Conservation (phyloP, 1,284 basidiomycete genomes). For the Puccinia novopanici region DNA sequence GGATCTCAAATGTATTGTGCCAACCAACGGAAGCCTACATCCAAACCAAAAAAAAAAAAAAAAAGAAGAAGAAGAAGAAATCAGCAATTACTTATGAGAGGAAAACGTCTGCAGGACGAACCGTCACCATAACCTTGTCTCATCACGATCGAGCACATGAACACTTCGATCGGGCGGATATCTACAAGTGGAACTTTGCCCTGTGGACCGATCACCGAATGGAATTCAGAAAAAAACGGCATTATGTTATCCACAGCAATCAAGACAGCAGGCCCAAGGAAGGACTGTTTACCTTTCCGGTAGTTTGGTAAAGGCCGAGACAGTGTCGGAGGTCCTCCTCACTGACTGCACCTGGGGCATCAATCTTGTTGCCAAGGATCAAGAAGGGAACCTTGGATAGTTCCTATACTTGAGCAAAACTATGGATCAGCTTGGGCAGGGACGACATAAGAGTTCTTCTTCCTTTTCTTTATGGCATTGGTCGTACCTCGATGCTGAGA, state of each 20-base stretch:
- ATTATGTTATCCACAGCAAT: not conserved
- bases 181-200: constrained; percentile 95
- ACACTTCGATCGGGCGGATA: constrained; percentile 97
- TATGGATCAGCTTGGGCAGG: not conserved
- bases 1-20: constrained; percentile 80
- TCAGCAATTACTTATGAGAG: not conserved
- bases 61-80: too few species aligned
- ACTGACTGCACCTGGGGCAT: constrained; percentile 92
- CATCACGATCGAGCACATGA: constrained; percentile 99
- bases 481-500: constrained; percentile 73
- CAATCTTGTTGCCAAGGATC: constrained; percentile 99
- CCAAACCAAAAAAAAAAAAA: not conserved
- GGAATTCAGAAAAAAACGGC: not conserved
- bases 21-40: constrained; percentile 79
- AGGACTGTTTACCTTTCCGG: constrained; percentile 84
- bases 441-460: too few species aligned
- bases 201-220: constrained; percentile 61
- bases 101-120: constrained; percentile 53
- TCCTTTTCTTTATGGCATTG: constrained; percentile 1
- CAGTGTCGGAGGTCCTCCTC: constrained; percentile 97
- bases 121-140: constrained; percentile 98
- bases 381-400: constrained; percentile 96
- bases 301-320: constrained; percentile 95
- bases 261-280: not conserved
- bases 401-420: constrained; percentile 60